Evolutionary conservation across 2,329 filamentous ascomycete species (phyloP), one percentile per base, ranked within the genome.

Genomic region (Diaporthe sp.): DNA sequence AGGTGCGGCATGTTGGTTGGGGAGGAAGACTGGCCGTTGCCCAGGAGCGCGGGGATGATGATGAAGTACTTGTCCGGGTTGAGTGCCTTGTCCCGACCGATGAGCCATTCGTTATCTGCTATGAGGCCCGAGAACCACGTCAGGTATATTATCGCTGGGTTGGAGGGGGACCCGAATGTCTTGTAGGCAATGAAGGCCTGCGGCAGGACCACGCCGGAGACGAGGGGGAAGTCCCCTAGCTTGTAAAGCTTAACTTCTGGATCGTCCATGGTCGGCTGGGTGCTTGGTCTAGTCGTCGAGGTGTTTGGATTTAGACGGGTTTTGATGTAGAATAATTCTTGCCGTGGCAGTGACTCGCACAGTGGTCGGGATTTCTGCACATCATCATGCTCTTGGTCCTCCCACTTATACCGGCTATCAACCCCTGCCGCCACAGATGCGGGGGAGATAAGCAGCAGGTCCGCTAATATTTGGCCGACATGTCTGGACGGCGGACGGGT

Each of bases 121-220:
- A 96, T 94, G 3, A 84, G 86, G 84, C 82, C 83, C 72, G 81
- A 83, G 81, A 92, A 96, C 94, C 94, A 96, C 2, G 92, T 92
- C 2, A 94, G 94, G 80, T 96, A 96, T 76, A 96, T 89, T 75
- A 96, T 90, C 3, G 91, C 91, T 10, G 94, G 93, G 8, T 85
- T 86, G 0, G 85, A 88, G 0, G 89, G 81, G 74, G 92, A 86
- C 28, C 94, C 94, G 78, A 94, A 93, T 0, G 94, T 94, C 83
- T 94, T 95, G 87, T 94, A 96, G 22, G 94, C 93, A 72, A 96
- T 91, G 79, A 90, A 89, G 1, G 94, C 94, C 78, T 90, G 82
- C 2, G 89, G 87, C 25, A 96, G 87, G 8, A 84, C 87, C n/a
- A 86, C 86, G 53, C 93, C 93, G 37, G 88, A 91, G 79, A 93